Evolutionary conservation across 345 rosid genomes (phyloP).

Genomic region (Toxicodendron radicans): DNA sequence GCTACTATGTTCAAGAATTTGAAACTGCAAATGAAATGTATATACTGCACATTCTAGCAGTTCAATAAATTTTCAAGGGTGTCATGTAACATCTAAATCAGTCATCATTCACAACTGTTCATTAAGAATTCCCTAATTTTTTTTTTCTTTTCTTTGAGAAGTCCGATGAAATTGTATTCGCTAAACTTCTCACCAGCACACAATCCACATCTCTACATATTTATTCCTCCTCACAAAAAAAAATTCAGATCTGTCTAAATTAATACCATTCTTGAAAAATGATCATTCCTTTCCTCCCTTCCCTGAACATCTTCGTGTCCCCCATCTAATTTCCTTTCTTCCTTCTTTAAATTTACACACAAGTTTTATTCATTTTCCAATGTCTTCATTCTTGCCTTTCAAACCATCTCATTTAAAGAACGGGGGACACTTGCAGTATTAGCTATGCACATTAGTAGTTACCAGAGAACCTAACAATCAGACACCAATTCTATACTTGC

Average conservation of each 20-base stretch:
- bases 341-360: slow-evolving; percentile 13
- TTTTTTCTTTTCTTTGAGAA: not conserved
- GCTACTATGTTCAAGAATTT: not conserved
- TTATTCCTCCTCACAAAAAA: not conserved
- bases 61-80: slow-evolving; percentile 5
- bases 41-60: slow-evolving; percentile 11
- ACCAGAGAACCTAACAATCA: slow-evolving; percentile 11
- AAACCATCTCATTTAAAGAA: not conserved
- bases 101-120: not conserved
- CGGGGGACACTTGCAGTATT: slow-evolving; percentile 5
- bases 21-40: not conserved
- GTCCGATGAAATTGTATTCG: slow-evolving; percentile 3
- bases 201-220: slow-evolving; percentile 21
- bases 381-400: not conserved
- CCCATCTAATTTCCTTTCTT: slow-evolving; percentile 1
- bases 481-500: slow-evolving; percentile 19
- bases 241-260: slow-evolving; percentile 15
- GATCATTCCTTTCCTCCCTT: not conserved
- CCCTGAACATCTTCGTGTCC: not conserved
- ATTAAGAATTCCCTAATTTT: slow-evolving; percentile 8
- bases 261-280: not conserved
- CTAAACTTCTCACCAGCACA: slow-evolving; percentile 21
- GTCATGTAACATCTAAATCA: slow-evolving; percentile 2
- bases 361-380: slow-evolving; percentile 16
- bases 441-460: slow-evolving; percentile 9